These are phyloP conservation scores for Paramecium caudatum DNA, from an alignment of 73 alveolate genomes.

Conservation along the genomic window DNA sequence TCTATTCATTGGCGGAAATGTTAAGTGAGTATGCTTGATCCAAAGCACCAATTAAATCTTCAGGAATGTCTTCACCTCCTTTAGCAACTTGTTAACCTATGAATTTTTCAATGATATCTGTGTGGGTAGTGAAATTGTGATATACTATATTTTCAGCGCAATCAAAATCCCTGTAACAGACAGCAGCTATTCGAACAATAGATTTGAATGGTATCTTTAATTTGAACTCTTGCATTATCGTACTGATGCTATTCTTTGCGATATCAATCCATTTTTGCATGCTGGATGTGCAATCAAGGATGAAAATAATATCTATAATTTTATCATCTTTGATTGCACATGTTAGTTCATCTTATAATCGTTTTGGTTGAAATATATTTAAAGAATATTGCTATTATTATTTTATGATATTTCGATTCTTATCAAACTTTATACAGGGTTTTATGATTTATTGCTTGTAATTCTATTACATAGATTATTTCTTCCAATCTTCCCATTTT, in stretches of 20 bases:
- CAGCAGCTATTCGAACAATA: not conserved
- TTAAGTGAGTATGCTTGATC: not conserved
- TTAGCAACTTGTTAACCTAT: not conserved
- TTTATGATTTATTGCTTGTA: not conserved
- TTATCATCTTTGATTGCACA: not conserved
- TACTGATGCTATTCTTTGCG: not conserved
- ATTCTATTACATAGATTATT: not conserved
- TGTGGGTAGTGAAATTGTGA: not conserved
- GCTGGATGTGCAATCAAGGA: not conserved
- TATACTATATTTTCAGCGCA: not conserved
- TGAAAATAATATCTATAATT: not conserved
- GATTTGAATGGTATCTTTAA: not conserved
- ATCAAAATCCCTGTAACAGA: not conserved
- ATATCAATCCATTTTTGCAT: slow-evolving; percentile 3
- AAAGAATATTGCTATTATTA: not conserved
- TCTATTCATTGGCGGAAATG: not conserved
- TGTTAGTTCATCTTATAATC: not conserved
- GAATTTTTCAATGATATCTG: slow-evolving; percentile 26
- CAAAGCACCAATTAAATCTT: slow-evolving; percentile 44
- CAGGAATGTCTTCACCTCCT: slow-evolving; percentile 54
- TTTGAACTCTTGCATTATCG: not conserved
- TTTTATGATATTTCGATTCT: not conserved
- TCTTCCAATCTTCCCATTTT: not conserved
- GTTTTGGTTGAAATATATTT: not conserved
- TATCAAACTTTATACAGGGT: not conserved